Conservation (phyloP, 768 basidiomycete genomes). For the Podaxis pistillaris region DNA sequence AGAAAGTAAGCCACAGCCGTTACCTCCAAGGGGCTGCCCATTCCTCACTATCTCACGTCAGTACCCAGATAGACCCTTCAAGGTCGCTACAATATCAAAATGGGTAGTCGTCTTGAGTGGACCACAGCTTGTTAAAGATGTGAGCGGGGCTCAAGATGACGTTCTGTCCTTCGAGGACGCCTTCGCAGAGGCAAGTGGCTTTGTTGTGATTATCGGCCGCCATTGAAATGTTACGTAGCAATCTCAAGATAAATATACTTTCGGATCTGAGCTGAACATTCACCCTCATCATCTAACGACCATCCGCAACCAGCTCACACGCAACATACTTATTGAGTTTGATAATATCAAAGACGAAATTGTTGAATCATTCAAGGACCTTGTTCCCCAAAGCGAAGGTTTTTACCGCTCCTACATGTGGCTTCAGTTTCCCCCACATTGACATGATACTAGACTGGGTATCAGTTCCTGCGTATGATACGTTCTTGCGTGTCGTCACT, state of each 20-base stretch:
- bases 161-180: constrained; percentile 1
- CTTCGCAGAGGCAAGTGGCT: not conserved
- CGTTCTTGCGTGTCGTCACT: constrained; percentile 32
- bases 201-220: not conserved
- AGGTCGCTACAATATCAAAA: constrained; percentile 20
- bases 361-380: constrained; percentile 34
- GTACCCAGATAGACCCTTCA: constrained; percentile 26
- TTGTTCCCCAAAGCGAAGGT: constrained; percentile 31
- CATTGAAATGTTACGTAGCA: constrained; percentile 22
- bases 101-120: constrained; percentile 32
- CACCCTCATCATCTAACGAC: constrained; percentile 31
- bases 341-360: constrained; percentile 45
- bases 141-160: not conserved
- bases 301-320: constrained; percentile 30
- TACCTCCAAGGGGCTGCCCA: not conserved
- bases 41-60: not conserved
- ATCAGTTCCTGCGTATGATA: constrained; percentile 23
- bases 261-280: constrained; percentile 29
- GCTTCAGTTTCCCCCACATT: not conserved
- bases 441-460: constrained; percentile 36
- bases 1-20: constrained; percentile 14
- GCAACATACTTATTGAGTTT: constrained; percentile 36
- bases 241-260: constrained; percentile 33
- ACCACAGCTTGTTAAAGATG: not conserved
- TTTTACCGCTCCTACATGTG: not conserved